These are phyloP conservation scores for Malus asiatica DNA, from an alignment of 306 rosid species.

Conservation along the genomic window DNA sequence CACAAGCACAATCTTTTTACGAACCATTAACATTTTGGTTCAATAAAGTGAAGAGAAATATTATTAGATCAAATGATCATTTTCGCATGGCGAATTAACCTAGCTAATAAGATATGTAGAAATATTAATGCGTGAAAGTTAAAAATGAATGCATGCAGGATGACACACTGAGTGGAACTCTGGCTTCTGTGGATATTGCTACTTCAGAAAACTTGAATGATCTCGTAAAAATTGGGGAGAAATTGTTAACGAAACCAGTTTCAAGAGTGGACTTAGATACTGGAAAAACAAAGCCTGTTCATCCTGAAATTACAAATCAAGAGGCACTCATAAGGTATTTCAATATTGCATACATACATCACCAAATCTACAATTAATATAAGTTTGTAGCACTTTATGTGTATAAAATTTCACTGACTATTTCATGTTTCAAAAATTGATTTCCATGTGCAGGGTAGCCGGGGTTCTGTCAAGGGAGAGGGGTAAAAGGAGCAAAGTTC, in stretches of 20 bases:
- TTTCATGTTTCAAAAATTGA: neutral
- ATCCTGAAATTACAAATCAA: conserved; percentile 3
- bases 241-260: conserved; percentile 22
- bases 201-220: conserved; percentile 16
- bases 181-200: conserved; percentile 15
- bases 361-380: no score
- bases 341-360: no score
- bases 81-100: no score
- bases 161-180: conserved; percentile 1
- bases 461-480: neutral
- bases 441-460: neutral
- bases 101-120: no score
- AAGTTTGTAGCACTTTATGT: neutral
- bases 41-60: neutral
- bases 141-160: conserved; percentile 1
- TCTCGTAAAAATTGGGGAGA: conserved; percentile 25
- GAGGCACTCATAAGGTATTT: conserved; percentile 15
- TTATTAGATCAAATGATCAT: neutral
- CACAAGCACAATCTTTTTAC: neutral
- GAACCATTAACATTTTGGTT: neutral
- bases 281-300: neutral
- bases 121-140: neutral
- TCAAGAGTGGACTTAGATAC: conserved; percentile 13
- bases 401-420: no score
- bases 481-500: neutral